Conservation (phyloP, 768 basidiomycete genomes). For the Lyophyllum atratum region DNA sequence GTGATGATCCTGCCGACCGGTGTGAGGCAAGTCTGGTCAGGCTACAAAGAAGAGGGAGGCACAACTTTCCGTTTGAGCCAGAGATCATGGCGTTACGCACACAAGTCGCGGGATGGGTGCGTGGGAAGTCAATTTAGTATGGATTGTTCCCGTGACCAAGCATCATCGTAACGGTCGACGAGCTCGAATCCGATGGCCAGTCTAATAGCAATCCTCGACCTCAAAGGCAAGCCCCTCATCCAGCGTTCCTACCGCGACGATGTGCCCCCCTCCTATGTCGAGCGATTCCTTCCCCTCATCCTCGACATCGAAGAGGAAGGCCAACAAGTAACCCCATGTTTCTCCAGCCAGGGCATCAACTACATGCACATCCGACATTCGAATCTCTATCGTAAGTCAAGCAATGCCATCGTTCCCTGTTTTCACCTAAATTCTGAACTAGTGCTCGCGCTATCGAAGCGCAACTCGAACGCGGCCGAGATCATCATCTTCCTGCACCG, state of each 20-base stretch:
- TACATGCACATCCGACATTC: constrained; percentile 99
- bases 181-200: constrained; percentile 49
- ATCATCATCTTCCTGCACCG: constrained; percentile 96
- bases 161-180: no score
- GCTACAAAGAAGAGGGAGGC: not conserved
- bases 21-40: not conserved
- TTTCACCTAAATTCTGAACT: not conserved
- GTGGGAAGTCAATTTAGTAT: constrained; percentile 90
- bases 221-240: constrained; percentile 98
- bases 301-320: constrained; percentile 98
- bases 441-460: constrained; percentile 96
- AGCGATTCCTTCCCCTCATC: constrained; percentile 90
- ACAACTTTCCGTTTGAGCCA: not conserved
- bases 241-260: constrained; percentile 97
- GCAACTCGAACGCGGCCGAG: constrained; percentile 94
- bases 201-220: constrained; percentile 92
- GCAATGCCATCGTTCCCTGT: not conserved
- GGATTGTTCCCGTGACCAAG: no score
- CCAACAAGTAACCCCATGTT: constrained; percentile 93
- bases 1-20: constrained; percentile 41
- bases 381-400: constrained; percentile 87
- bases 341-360: constrained; percentile 93
- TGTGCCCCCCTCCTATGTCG: constrained; percentile 85
- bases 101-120: constrained; percentile 76
- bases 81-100: constrained; percentile 36